These are phyloP conservation scores for Diaporthe citrichinensis DNA, from an alignment of 2,329 filamentous ascomycete genomes.

Conservation along the genomic window DNA sequence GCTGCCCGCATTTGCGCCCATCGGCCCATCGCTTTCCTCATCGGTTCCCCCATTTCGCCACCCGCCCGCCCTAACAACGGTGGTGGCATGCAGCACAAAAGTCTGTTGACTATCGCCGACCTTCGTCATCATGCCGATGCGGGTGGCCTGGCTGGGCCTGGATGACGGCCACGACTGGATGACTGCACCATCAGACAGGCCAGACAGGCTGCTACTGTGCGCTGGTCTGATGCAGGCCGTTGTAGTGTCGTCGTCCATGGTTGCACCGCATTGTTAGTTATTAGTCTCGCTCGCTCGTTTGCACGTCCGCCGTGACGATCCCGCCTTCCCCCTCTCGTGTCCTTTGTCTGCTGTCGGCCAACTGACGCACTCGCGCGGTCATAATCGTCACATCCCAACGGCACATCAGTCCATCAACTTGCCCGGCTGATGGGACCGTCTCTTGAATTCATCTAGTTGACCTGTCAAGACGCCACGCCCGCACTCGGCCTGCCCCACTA, in stretches of 20 bases:
- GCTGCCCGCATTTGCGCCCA: not conserved
- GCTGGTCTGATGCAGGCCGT: not conserved
- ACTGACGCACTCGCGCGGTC: slow-evolving; percentile 15
- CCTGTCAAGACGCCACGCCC: not conserved
- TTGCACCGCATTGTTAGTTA: slow-evolving; percentile 4
- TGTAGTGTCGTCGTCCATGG: not conserved
- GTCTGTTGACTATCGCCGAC: not conserved
- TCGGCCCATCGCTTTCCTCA: slow-evolving; percentile 11
- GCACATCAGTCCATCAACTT: slow-evolving; percentile 15
- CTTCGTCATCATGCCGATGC: slow-evolving; percentile 17
- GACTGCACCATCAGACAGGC: not conserved
- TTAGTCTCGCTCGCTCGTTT: not conserved
- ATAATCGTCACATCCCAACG: slow-evolving; percentile 26
- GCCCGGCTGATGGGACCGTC: not conserved
- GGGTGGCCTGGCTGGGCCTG: not conserved
- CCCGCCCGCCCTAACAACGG: not conserved
- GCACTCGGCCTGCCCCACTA: not conserved
- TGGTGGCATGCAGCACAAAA: not conserved
- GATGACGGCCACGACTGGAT: not conserved
- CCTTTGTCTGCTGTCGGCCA: slow-evolving; percentile 15
- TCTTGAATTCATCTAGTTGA: not conserved
- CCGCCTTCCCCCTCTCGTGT: not conserved
- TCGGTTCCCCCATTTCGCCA: slow-evolving; percentile 20
- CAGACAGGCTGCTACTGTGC: no score
- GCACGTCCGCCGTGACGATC: slow-evolving; percentile 7